Evolutionary conservation across 129 eudicot species (phyloP), one percentile per base, ranked within the genome.

Genomic region (Flaveria brownii): DNA sequence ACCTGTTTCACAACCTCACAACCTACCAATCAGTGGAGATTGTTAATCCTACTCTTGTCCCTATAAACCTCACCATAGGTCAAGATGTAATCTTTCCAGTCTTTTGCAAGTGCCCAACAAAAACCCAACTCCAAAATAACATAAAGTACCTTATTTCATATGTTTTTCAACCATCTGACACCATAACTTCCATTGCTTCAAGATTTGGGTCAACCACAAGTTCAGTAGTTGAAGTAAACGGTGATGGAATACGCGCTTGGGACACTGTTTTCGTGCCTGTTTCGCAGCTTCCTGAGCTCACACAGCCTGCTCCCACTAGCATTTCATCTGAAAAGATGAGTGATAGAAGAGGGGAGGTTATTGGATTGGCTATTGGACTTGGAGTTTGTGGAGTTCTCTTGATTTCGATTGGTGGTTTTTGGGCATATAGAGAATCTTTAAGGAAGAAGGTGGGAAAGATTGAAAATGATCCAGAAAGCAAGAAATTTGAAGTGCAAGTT

Each of bases 61-160:
- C 96, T 18, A 83, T 77, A 6, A 80, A 83, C 50, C 86, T 94
- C 51, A 11, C 61, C 0, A 75, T 89, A n/a, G 96, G 98, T 17
- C 81, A 57, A 3, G 78, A 76, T 43, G 85, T 83, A 0, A 66
- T 52, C 61, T 94, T 94, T 68, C 98, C 97, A 9, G 79, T 94
- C 73, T 91, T 94, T 77, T 94, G 98, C 81, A 88, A 80, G 90
- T 94, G 98, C 83, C 97, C 97, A 22, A 78, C 81, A 68, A 41
- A 72, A 3, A 39, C 86, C 81, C 90, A 83, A 78, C 51, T 81
- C 81, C 76, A 28, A 36, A 91, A 83, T 60, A 65, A 64, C 39
- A 54, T 82, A 0, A 89, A 76, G 65, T 89, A 68, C 79, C 79
- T 91, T 15, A 80, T 94, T 73, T 85, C 88, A 63, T 91, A 91